Base-by-base conservation (phyloP, 1,284 basidiomycete genomes). In the Cryptococcus sp. region DNA sequence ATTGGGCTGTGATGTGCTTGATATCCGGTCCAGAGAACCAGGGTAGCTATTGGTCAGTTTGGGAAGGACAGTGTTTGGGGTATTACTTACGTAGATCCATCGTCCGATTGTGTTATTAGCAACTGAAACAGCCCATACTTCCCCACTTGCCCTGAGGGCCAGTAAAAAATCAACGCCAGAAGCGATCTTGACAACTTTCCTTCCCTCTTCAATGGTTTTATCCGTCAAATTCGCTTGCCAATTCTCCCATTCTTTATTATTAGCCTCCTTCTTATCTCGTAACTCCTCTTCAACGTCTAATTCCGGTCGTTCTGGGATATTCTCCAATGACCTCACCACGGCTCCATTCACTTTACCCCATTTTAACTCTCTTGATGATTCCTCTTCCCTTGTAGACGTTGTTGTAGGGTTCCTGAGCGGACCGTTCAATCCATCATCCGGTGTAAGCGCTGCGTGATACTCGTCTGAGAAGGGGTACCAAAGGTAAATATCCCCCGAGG, bases 1-100 rank as follows among this genome's bases (percentile, higher is more conserved):
- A 92, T 60, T 90, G 85, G 2, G 87, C 91, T n/a, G 89, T 85
- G 51, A 94, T 83, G 85, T 94, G 70, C 23, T 61, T 60, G 57
- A 75, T 70, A 47, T 70, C 24, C 1, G 71, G 70, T 1, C 61
- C 58, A 7, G 65, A 69, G 50, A 74, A 69, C 48, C 61, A 55
- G 1, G 64, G 57, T 19, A 73, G 60, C 69, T 75, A 48, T 25
- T n/a, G 3, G 21, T 46, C 31, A 45, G 48, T 23, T n/a, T n/a
- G n/a, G n/a, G n/a, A n/a, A 41, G 37, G 16, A 36, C n/a, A 16
- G 13, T 11, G 2, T 32, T 16, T 19, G 10, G 39, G 11, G 16
- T 14, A 39, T 31, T 45, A 72, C 85, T 71, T 64, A 90, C 88
- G 69, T 88, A 91, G 81, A 82, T 74, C 88, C 88, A 91, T n/a